Conservation (phyloP, 129 eudicot species). For the Helianthus tuberosus region DNA sequence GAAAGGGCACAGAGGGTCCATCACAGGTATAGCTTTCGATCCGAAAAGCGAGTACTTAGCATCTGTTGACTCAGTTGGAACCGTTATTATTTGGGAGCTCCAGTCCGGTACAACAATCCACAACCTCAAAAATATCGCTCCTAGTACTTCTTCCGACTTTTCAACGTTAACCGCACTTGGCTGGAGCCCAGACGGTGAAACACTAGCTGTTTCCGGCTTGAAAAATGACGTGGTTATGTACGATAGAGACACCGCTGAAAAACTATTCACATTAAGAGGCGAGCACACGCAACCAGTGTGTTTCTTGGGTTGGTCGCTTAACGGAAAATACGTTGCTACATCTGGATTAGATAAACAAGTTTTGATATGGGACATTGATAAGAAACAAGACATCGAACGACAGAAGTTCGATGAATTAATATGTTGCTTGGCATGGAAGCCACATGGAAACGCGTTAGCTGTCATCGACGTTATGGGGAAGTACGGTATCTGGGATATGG, state of each 20-base stretch:
- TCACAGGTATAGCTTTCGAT: constrained; percentile 85
- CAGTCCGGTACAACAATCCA: constrained; percentile 70
- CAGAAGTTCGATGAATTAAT: constrained; percentile 82
- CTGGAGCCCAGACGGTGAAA: constrained; percentile 99
- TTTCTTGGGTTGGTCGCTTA: constrained; percentile 84
- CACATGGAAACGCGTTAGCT: constrained; percentile 91
- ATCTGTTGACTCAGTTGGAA: constrained; percentile 82
- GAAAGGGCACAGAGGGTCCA: constrained; percentile 90
- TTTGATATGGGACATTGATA: constrained; percentile 85
- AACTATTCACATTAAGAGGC: constrained; percentile 75
- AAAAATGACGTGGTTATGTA: constrained; percentile 90
- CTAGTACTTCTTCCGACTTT: constrained; percentile 53
- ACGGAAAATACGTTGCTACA: constrained; percentile 93
- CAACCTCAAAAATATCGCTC: constrained; percentile 72
- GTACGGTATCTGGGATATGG: constrained; percentile 95
- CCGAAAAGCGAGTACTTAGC: constrained; percentile 95
- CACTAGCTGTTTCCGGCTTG: constrained; percentile 84
- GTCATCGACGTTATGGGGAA: constrained; percentile 89
- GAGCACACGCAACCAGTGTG: constrained; percentile 79
- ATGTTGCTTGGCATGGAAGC: constrained; percentile 93
- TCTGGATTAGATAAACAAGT: constrained; percentile 84
- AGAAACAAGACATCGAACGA: constrained; percentile 87
- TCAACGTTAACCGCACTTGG: constrained; percentile 59
- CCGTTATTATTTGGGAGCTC: constrained; percentile 89
- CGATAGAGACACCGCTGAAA: constrained; percentile 99